Evolutionary conservation across 306 rosid genomes (phyloP), one percentile per base, ranked within the genome.

Genomic region (Trifolium dubium): DNA sequence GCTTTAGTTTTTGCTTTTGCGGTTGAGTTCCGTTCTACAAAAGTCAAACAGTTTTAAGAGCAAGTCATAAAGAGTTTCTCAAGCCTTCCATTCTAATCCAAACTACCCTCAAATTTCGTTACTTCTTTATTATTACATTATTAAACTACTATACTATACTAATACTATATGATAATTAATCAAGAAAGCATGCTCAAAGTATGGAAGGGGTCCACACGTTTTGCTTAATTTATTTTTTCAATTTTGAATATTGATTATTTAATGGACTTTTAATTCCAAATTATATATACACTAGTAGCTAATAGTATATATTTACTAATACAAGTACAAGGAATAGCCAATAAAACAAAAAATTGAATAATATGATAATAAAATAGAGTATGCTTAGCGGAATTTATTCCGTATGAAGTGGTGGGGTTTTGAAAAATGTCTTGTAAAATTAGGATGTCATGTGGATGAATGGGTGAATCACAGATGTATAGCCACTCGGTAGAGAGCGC

Each of bases 171-270:
- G 17, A 49, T 17, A 47, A 23, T 23, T 37, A 44, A 3, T 37
- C 39, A 41, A 34, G 29, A 67, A 46, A 47, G 50, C 69, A 50
- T 61, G 68, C 61, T 61, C 6, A 11, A 46, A 47, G 11, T 34
- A 51, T 15, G 47, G 60, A 66, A 39, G 53, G 78, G 87, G 87
- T 81, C 89, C 89, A 86, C 89, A 61, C 87, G 89, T 9, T 86
- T 83, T 81, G 32, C 3, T 31, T 43, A 55, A 34, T 56, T 40
- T 34, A 14, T 73, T 8, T 23, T 12, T 40, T n/a, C 31, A 8
- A 23, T 23, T 23, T 23, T 23, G 23, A 17, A 39, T 32, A 43
- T 11, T 46, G 12, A 0, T 10, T 50, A 40, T 72, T 66, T 70
- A 64, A 41, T 53, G 43, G 18, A 32, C 55, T 41, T 41, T 8